Conservation (phyloP, 345 rosid species). For the Gossypium anomalum region DNA sequence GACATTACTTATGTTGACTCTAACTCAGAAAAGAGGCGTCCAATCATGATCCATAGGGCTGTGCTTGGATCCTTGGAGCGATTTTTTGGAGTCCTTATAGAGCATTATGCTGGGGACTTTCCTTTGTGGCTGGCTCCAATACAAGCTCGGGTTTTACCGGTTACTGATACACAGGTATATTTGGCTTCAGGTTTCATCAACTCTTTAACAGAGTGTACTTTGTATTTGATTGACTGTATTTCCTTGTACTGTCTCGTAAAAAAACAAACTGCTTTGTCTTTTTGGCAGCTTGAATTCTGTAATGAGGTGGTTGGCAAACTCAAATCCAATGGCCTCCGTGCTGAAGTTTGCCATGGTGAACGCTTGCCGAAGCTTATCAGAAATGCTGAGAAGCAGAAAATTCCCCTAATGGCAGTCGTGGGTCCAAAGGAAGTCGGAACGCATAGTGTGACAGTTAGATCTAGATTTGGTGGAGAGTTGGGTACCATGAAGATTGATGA, state of each 20-base stretch:
- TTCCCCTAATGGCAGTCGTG: constrained; percentile 85
- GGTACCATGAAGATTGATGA: constrained; percentile 66
- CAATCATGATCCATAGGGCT: constrained; percentile 97
- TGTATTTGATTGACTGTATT: background rate
- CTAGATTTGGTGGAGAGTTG: constrained; percentile 80
- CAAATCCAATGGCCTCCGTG: constrained; percentile 55
- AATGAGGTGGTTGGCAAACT: constrained; percentile 50
- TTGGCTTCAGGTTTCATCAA: background rate
- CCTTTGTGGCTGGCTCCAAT: constrained; percentile 90
- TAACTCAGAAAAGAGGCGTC: constrained; percentile 67
- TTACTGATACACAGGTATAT: constrained; percentile 79
- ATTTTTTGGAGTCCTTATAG: constrained; percentile 90
- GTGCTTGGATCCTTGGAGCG: constrained; percentile 90
- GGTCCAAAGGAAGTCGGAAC: constrained; percentile 87
- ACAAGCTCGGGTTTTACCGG: constrained; percentile 87
- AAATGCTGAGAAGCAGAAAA: constrained; percentile 84
- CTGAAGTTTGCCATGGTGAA: constrained; percentile 85
- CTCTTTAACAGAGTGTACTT: background rate
- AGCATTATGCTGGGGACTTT: constrained; percentile 96
- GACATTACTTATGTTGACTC: constrained; percentile 85
- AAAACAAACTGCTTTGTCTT: background rate
- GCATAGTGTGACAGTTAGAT: constrained; percentile 63
- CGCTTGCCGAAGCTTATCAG: constrained; percentile 91
- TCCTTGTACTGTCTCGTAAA: background rate
- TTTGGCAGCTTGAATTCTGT: constrained; percentile 62